phyloP scores from a whole-genome alignment of 1,139 yeast species.

The Suhomyces choctaworum region DNA sequence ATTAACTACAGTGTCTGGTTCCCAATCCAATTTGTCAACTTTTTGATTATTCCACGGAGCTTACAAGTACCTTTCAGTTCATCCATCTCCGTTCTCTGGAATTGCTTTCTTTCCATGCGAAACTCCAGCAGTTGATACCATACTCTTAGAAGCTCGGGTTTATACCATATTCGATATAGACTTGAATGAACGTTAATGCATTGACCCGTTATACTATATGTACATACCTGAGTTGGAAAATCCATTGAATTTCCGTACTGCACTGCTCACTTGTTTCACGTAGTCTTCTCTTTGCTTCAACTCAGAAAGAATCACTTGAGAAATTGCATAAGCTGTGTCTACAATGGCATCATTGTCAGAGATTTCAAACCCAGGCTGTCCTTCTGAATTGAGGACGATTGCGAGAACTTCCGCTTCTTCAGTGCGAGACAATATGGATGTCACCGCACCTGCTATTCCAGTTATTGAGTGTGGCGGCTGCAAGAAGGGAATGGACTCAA shows the following conservation, averaged over 20 bases:
- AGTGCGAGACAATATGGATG: constrained; percentile 27
- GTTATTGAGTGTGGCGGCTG: constrained; percentile 58
- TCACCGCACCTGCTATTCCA: constrained; percentile 49
- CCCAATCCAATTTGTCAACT: constrained; percentile 86
- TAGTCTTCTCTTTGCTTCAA: constrained; percentile 20
- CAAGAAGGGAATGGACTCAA: constrained; percentile 32
- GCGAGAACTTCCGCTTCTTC: constrained; percentile 16
- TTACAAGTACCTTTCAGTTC: constrained; percentile 92
- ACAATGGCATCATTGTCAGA: constrained; percentile 37
- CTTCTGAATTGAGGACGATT: constrained; percentile 52
- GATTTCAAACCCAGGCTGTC: constrained; percentile 57
- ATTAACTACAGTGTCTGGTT: constrained; percentile 93
- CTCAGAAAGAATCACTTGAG: constrained; percentile 15
- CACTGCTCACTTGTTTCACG: constrained; percentile 26
- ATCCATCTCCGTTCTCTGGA: constrained; percentile 88
- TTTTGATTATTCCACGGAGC: constrained; percentile 72
- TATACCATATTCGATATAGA: too few species aligned
- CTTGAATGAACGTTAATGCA: too few species aligned
- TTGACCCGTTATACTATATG: constrained; percentile 24
- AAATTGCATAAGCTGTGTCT: constrained; percentile 31
- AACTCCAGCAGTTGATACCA: constrained; percentile 36
- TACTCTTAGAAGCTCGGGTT: too few species aligned
- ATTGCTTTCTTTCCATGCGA: constrained; percentile 82
- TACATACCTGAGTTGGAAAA: constrained; percentile 43
- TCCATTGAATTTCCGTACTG: constrained; percentile 38